These are phyloP conservation scores for Trametes pubescens DNA, from an alignment of 1,284 basidiomycete genomes.

Conservation along the genomic window DNA sequence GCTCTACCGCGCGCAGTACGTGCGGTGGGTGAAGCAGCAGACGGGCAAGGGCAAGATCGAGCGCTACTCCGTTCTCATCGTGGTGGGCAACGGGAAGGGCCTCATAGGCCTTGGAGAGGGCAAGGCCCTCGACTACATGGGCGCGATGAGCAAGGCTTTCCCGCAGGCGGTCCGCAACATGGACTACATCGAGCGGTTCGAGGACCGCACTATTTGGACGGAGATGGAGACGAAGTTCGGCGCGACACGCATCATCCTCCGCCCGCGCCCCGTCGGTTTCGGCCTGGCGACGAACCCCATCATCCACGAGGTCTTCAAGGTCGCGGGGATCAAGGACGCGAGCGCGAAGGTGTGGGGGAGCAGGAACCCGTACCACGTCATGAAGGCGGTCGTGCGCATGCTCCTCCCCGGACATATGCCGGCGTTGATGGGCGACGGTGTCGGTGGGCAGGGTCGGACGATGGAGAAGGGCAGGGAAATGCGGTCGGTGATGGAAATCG, in stretches of 20 bases:
- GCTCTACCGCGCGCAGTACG: constrained; percentile 66
- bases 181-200: constrained; percentile 91
- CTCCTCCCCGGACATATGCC: constrained; percentile 78
- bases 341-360: constrained; percentile 96
- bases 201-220: constrained; percentile 91
- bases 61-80: constrained; percentile 71
- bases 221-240: constrained; percentile 88
- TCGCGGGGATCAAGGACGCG: constrained; percentile 94
- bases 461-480: constrained; percentile 75
- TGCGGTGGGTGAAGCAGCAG: constrained; percentile 80
- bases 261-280: constrained; percentile 93
- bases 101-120: constrained; percentile 92
- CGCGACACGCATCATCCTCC: constrained; percentile 83
- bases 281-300: constrained; percentile 91
- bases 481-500: constrained; percentile 68
- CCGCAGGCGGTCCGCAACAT: constrained; percentile 84
- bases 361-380: constrained; percentile 76
- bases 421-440: constrained; percentile 77
- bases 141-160: constrained; percentile 74
- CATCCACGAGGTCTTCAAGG: constrained; percentile 89
- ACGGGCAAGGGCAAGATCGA: constrained; percentile 88
- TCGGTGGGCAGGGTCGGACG: constrained; percentile 74
- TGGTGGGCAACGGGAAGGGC: constrained; percentile 89
- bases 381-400: constrained; percentile 68
- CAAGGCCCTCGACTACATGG: constrained; percentile 70